Base-by-base conservation (phyloP, 306 rosid genomes). In the Castanospermum australe region DNA sequence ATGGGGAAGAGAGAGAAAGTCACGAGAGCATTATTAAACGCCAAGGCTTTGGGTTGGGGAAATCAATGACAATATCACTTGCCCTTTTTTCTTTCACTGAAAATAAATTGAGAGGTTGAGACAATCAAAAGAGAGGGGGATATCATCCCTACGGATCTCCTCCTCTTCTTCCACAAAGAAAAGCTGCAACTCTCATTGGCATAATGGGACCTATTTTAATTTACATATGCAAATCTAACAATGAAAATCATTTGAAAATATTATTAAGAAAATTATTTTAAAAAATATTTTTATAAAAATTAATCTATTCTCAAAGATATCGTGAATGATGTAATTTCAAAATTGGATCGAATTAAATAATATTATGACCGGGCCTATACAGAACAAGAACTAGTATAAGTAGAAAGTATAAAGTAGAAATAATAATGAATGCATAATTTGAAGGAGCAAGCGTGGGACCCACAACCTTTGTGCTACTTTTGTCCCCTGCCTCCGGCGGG, bases 1-100 rank as follows among this genome's bases (percentile, higher is more conserved):
- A 71, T 38, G 20, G 82, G 59, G 22, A 70, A 56, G 82, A 8
- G 83, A 82, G 82, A 74, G 80, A 56, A 63, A 71, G 74, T 88
- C 92, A 87, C 91, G 92, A 64, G 91, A 77, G 79, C 66, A 66
- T 59, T 80, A 82, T 77, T 84, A 78, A 85, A 73, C 77, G 79
- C 67, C 76, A 44, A 77, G 22, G 38, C 76, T 83, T 83, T 75
- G n/a, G n/a, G n/a, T n/a, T 83, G 67, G 79, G 86, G 71, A 77
- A 83, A 78, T 71, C 44, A 63, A 82, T n/a, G n/a, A n/a, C n/a
- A n/a, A n/a, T n/a, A 83, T 30, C 24, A 56, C 79, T 82, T 64
- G 64, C 39, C 15, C 47, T 75, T 75, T 76, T 82, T 75, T 82
- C 78, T 81, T 48, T 48, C 54, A 47, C 54, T 47, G 20, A 14